Percentiles rank a stretch among this genome's conserved stretches.
Conservation (phyloP, 1,284 basidiomycete species). For the Nidula niveotomentosa region DNA sequence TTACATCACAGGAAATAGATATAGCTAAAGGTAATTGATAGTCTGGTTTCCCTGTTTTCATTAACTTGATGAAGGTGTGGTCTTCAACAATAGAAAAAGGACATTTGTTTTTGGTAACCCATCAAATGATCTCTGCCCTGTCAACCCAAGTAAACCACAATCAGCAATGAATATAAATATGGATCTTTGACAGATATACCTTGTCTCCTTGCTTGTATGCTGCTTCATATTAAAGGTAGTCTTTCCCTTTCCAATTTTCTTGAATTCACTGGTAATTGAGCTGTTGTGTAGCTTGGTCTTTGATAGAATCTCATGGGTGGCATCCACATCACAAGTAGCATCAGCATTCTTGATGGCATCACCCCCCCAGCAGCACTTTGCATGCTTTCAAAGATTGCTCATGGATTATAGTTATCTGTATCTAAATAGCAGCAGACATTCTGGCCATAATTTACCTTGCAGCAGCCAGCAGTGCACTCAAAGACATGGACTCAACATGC, state of each 20-base stretch:
- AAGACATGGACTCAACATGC: neutral
- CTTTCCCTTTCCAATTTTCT: conserved; percentile 18
- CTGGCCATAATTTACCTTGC: neutral
- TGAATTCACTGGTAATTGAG: conserved; percentile 23
- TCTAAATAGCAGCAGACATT: neutral
- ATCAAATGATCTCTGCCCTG: conserved; percentile 19
- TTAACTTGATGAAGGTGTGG: conserved; percentile 15
- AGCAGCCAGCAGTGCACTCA: neutral
- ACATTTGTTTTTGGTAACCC: conserved; percentile 16
- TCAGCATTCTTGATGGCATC: neutral
- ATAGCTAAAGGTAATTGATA: conserved; percentile 19
- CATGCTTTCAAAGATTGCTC: neutral
- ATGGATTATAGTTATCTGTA: neutral
- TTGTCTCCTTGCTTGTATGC: conserved; percentile 14
- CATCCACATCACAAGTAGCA: neutral
- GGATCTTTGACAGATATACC: conserved; percentile 8
- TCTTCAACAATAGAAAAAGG: conserved; percentile 22
- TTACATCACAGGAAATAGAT: conserved; percentile 21
- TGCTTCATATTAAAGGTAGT: conserved; percentile 18
- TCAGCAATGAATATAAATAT: conserved; percentile 7
- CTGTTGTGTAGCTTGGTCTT: conserved; percentile 6
- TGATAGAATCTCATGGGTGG: conserved; percentile 11
- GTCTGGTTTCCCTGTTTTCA: conserved; percentile 24
- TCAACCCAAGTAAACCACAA: neutral
- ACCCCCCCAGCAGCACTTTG: neutral